Conservation (phyloP, 2,329 filamentous ascomycete species). For the Orbilia quercus region DNA sequence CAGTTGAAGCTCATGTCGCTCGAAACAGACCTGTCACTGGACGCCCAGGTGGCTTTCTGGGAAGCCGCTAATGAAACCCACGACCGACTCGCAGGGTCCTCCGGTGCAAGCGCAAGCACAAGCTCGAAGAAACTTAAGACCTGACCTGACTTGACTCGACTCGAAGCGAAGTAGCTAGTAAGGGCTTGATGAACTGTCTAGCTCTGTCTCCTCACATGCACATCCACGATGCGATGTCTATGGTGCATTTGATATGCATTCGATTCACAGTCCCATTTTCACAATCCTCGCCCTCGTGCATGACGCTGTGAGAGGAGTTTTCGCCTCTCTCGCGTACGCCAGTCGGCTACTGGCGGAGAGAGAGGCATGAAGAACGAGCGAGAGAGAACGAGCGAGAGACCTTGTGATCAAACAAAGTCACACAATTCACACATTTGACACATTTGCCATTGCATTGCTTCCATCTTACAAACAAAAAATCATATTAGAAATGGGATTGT, state of each 20-base stretch:
- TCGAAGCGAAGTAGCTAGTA: no score
- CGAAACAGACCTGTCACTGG: slow-evolving; percentile 27
- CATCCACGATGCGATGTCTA: slow-evolving; percentile 4
- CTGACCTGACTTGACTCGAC: slow-evolving; percentile 4
- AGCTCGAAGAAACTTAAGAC: slow-evolving; percentile 27
- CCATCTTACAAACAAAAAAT: slow-evolving; percentile 18
- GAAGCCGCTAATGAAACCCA: slow-evolving; percentile 42
- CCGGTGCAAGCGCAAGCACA: no score
- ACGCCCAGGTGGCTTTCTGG: slow-evolving; percentile 46
- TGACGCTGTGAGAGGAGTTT: neutral
- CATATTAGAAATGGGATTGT: slow-evolving; percentile 49
- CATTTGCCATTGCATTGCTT: slow-evolving; percentile 12
- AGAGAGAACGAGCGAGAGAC: slow-evolving; percentile 21
- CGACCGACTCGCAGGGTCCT: slow-evolving; percentile 15
- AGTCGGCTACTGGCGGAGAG: slow-evolving; percentile 18
- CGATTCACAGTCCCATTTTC: neutral
- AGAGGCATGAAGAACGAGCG: no score
- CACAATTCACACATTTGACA: no score
- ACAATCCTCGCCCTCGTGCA: slow-evolving; percentile 6
- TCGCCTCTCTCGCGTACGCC: slow-evolving; percentile 9
- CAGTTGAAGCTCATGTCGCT: slow-evolving; percentile 42
- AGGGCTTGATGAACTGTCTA: no score
- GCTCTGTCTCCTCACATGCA: slow-evolving; percentile 8
- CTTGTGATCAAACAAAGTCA: slow-evolving; percentile 42
- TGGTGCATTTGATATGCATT: neutral